Conservation (phyloP, 2,329 filamentous ascomycete genomes). For the Nannizziopsis barbatae region DNA sequence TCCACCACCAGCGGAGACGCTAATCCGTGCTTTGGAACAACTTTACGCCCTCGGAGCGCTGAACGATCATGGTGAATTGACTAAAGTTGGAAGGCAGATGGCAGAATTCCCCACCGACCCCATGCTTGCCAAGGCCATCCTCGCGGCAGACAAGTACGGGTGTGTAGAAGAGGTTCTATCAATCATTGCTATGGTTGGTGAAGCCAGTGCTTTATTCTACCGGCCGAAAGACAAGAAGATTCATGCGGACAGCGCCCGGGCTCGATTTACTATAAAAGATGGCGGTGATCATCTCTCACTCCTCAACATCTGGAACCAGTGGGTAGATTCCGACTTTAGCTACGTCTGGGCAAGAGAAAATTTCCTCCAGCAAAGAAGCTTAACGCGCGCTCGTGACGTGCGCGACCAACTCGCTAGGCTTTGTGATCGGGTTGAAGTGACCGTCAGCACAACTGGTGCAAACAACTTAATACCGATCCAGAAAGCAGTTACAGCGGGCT, state of each 20-base stretch:
- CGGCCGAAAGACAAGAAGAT: slow-evolving; percentile 95
- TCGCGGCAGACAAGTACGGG: slow-evolving; percentile 80
- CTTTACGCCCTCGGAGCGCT: slow-evolving; percentile 83
- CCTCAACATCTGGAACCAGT: slow-evolving; percentile 90
- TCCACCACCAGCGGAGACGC: slow-evolving; percentile 74
- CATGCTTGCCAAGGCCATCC: slow-evolving; percentile 78
- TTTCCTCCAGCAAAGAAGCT: slow-evolving; percentile 80
- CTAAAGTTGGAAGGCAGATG: slow-evolving; percentile 86
- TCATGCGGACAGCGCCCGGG: slow-evolving; percentile 80
- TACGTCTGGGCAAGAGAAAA: slow-evolving; percentile 85
- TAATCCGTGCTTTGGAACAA: slow-evolving; percentile 80
- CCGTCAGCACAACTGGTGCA: slow-evolving; percentile 54
- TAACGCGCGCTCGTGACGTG: slow-evolving; percentile 80
- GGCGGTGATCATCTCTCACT: slow-evolving; percentile 83
- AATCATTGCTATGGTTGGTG: slow-evolving; percentile 87
- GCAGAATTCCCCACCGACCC: slow-evolving; percentile 88
- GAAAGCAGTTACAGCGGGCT: slow-evolving; percentile 79
- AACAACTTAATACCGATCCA: slow-evolving; percentile 68
- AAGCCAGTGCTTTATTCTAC: slow-evolving; percentile 83
- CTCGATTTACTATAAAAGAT: slow-evolving; percentile 78
- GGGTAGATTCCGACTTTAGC: slow-evolving; percentile 83
- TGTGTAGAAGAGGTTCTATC: slow-evolving; percentile 88
- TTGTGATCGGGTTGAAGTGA: slow-evolving; percentile 85
- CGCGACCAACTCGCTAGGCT: slow-evolving; percentile 84
- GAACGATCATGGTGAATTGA: slow-evolving; percentile 78